Evolutionary conservation across 2,329 filamentous ascomycete genomes (phyloP).

Genomic region (Aspergillus spinulosporus): DNA sequence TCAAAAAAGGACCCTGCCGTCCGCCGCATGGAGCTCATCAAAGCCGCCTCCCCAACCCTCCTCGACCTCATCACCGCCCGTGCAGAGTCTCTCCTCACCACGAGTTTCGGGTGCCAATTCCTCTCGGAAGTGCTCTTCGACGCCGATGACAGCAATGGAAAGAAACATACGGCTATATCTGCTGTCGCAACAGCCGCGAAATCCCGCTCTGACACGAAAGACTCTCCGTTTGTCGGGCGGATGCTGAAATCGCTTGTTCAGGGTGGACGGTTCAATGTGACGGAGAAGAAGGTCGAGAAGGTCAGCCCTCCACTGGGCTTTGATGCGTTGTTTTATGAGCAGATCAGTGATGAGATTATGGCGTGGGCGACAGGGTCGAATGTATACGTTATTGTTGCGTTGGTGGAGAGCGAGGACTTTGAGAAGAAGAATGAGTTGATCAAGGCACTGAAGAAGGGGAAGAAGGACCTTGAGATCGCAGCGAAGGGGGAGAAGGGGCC

Average conservation of each 20-base stretch:
- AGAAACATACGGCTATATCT: slow-evolving; percentile 68
- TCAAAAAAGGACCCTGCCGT: slow-evolving; percentile 87
- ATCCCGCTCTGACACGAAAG: slow-evolving; percentile 53
- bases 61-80: slow-evolving; percentile 71
- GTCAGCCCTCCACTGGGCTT: slow-evolving; percentile 78
- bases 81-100: slow-evolving; percentile 67
- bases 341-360: slow-evolving; percentile 72
- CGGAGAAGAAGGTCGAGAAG: slow-evolving; percentile 67
- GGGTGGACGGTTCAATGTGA: slow-evolving; percentile 80
- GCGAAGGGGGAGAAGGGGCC: slow-evolving; percentile 54
- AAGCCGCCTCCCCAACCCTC: slow-evolving; percentile 71
- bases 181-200: slow-evolving; percentile 59
- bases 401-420: slow-evolving; percentile 75
- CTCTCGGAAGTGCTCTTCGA: slow-evolving; percentile 79
- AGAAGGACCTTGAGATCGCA: slow-evolving; percentile 64
- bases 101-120: slow-evolving; percentile 83
- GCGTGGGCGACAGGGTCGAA: slow-evolving; percentile 84
- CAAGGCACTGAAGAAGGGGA: slow-evolving; percentile 70
- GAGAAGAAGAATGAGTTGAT: slow-evolving; percentile 65
- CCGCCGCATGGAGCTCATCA: slow-evolving; percentile 73
- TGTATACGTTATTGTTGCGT: slow-evolving; percentile 79
- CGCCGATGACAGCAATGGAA: slow-evolving; percentile 53
- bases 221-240: slow-evolving; percentile 67
- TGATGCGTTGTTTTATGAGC: slow-evolving; percentile 74
- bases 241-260: slow-evolving; percentile 90